Base-by-base conservation (phyloP, 2,329 filamentous ascomycete species). In the Talaromyces islandicus region DNA sequence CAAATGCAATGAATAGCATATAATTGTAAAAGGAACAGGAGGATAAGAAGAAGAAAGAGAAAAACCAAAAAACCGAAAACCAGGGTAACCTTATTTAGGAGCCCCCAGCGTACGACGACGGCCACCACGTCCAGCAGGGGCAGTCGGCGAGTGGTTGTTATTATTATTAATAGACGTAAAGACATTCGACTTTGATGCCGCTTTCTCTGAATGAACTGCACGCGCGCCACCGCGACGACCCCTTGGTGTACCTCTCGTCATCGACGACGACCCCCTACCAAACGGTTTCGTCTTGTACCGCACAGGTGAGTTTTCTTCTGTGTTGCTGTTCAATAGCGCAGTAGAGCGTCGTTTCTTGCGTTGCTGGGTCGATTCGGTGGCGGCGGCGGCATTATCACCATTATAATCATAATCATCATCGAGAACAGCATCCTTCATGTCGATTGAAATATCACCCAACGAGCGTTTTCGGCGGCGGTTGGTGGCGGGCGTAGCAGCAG, bases 261-360 rank as follows among this genome's bases (percentile, higher is more conserved):
- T 46, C 43, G 17, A 54, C 10, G 24, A 53, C 19, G 51, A 19
- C 9, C 51, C 51, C 12, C 30, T 21, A 7, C 43, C 43, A 17
- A 19, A 27, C 25, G 52, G 46, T 19, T 62, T 56, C 7, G 55
- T 57, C 29, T 56, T 62, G 2, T 58, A 14, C 17, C 60, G 56
- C 17, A 19, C 56, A 4, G 60, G 56, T 1, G 56, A 51, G 0
- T 51, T 38, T 24, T 56, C 54, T 4, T 43, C 46, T n/a, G 27
- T 52, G 11, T 17, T 52, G 12, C 19, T 29, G 12, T 10, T 29
- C 25, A 56, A 51, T 4, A 24, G 19, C 25, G 52, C 58, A 7
- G 27, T 54, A 21, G 60, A 62, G n/a, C 54, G 48, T 19, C 60
- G 32, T 43, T 57, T 62, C 27, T 57, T 59, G 46, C 60, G 57